phyloP scores from a whole-genome alignment of 176 grass and related monocot genomes.

The Aegilops speltoides region DNA sequence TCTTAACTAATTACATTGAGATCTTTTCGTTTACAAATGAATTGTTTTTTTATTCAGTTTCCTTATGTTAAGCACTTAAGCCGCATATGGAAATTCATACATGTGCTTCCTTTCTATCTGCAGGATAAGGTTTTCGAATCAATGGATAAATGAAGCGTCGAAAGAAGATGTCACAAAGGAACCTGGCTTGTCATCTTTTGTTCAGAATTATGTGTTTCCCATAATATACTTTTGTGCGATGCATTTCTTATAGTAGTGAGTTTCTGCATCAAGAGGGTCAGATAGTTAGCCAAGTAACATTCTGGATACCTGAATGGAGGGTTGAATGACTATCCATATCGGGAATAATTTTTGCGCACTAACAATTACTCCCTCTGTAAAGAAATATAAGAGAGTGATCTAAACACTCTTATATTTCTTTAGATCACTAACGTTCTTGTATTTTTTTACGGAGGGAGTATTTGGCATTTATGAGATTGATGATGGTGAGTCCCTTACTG shows the following conservation, averaged over 20 bases:
- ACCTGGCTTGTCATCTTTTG: constrained; percentile 3
- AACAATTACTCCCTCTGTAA: not conserved
- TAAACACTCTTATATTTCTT: too few relatives aligned
- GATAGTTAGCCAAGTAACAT: not conserved
- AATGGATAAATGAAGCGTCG: constrained; percentile 9
- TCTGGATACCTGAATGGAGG: not conserved
- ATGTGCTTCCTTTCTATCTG: not conserved
- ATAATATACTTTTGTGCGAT: not conserved
- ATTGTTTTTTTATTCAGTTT: not conserved
- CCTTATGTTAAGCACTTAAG: not conserved
- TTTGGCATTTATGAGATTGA: not conserved
- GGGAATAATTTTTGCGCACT: not conserved
- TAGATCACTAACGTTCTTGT: too few relatives aligned
- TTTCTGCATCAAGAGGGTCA: constrained; percentile 6
- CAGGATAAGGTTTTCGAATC: constrained; percentile 12
- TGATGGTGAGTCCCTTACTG: not conserved
- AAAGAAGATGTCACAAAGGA: not conserved
- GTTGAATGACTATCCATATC: not conserved
- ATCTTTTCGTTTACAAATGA: not conserved
- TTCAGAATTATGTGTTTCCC: not conserved
- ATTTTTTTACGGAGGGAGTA: too few relatives aligned
- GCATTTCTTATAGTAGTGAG: not conserved
- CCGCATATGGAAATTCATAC: constrained; percentile 3
- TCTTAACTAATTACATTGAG: not conserved
- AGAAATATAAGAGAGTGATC: too few relatives aligned